These are phyloP conservation scores for Croton setiger DNA, from an alignment of 441 rosid genomes.

Conservation along the genomic window DNA sequence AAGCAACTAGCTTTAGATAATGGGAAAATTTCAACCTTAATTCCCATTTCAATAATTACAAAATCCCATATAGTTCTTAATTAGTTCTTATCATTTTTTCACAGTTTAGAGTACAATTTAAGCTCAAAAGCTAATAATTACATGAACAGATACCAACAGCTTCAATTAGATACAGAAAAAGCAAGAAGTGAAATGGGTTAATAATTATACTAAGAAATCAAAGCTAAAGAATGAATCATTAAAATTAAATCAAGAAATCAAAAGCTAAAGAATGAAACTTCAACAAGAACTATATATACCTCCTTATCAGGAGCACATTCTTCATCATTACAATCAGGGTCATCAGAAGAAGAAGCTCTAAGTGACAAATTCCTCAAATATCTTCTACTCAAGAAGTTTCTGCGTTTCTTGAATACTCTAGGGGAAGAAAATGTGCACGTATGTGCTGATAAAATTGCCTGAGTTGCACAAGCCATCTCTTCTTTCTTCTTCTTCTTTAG, in stretches of 20 bases:
- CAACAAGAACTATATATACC: conserved; percentile 41
- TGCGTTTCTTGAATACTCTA: conserved; percentile 28
- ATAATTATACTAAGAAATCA: background rate
- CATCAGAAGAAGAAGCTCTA: conserved; percentile 56
- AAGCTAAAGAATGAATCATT: background rate
- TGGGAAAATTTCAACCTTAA: too few species aligned
- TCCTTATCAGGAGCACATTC: conserved; percentile 97
- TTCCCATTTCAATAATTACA: too few species aligned
- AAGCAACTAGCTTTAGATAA: background rate
- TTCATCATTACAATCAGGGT: conserved; percentile 70
- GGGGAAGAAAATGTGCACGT: conserved; percentile 45
- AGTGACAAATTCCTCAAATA: conserved; percentile 30
- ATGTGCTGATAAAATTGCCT: conserved; percentile 55
- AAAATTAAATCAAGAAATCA: background rate
- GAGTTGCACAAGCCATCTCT: conserved; percentile 55
- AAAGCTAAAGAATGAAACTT: background rate
- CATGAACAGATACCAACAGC: background rate
- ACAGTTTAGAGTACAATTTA: background rate
- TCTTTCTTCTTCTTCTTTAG: background rate
- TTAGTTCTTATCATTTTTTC: too few species aligned
- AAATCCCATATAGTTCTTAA: too few species aligned
- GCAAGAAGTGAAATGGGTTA: background rate
- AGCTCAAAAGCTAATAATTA: background rate
- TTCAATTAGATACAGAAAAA: background rate
- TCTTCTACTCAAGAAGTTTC: conserved; percentile 17